phyloP scores from a whole-genome alignment of 2,329 filamentous ascomycete species.

The Acephala macrosclerotiorum region DNA sequence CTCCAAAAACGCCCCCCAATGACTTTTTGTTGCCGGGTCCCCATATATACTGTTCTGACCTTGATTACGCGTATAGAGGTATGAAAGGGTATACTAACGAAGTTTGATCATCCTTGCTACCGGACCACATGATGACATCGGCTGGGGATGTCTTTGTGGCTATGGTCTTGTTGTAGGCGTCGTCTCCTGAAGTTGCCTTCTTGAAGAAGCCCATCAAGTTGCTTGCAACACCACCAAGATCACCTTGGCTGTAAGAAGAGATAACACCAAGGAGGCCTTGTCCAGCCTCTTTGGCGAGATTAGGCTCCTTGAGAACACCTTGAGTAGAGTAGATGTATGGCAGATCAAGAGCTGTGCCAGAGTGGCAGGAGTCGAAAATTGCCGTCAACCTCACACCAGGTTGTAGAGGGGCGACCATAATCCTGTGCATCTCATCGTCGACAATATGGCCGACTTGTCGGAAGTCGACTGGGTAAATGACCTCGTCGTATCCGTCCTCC shows the following conservation, averaged over 20 bases:
- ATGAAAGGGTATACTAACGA: conserved; percentile 67
- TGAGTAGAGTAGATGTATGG: conserved; percentile 75
- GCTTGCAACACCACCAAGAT: conserved; percentile 81
- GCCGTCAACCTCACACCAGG: conserved; percentile 82
- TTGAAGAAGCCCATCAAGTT: conserved; percentile 88
- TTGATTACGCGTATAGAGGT: conserved; percentile 62
- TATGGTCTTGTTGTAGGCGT: conserved; percentile 79
- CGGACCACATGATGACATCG: conserved; percentile 98
- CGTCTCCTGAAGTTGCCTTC: conserved; percentile 81
- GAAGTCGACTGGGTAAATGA: conserved; percentile 86
- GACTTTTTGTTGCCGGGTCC: conserved; percentile 66
- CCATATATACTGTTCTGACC: conserved; percentile 60
- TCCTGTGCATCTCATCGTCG: conserved; percentile 82
- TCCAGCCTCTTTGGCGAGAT: conserved; percentile 72
- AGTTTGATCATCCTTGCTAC: conserved; percentile 94
- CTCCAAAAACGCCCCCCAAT: conserved; percentile 60
- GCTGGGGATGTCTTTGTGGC: conserved; percentile 92
- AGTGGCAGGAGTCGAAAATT: conserved; percentile 75
- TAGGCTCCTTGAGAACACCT: conserved; percentile 72
- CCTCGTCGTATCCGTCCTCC: conserved; percentile 82
- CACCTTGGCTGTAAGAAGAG: conserved; percentile 75
- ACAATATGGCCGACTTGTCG: conserved; percentile 81
- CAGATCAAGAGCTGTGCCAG: conserved; percentile 69
- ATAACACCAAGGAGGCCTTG: conserved; percentile 68
- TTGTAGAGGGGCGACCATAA: conserved; percentile 78